These are phyloP conservation scores for Monilinia fructigena DNA, from an alignment of 2,329 filamentous ascomycete genomes.

Conservation along the genomic window DNA sequence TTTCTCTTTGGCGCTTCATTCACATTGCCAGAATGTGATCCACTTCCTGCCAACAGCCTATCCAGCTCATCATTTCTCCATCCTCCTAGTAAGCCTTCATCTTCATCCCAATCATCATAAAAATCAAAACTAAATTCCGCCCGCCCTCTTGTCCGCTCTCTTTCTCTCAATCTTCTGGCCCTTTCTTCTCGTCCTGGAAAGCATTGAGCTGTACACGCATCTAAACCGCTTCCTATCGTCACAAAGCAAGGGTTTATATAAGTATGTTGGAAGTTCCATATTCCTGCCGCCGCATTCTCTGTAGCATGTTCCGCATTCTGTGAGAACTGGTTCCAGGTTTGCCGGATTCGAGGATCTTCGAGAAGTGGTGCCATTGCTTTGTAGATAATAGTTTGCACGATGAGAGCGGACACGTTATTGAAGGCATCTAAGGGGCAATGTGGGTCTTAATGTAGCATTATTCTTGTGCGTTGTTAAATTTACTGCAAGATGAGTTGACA, in stretches of 20 bases:
- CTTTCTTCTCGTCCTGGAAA: conserved; percentile 72
- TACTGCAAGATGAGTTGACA: conserved; percentile 18
- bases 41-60: conserved; percentile 71
- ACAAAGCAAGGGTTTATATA: conserved; percentile 81
- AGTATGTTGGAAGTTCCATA: conserved; percentile 84
- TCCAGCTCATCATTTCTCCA: conserved; percentile 89
- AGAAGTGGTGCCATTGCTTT: conserved; percentile 47
- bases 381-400: conserved; percentile 2
- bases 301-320: conserved; percentile 89
- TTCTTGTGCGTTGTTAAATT: conserved; percentile 16
- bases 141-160: conserved; percentile 56
- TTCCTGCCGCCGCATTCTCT: conserved; percentile 83
- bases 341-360: conserved; percentile 83
- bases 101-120: conserved; percentile 91
- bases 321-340: conserved; percentile 89
- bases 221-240: conserved; percentile 63
- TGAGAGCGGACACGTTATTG: neutral
- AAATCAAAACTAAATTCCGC: conserved; percentile 93
- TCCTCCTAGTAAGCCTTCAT: conserved; percentile 61
- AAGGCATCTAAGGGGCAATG: conserved; percentile 12
- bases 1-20: conserved; percentile 68
- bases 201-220: conserved; percentile 71
- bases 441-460: conserved; percentile 18
- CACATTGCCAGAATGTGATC: conserved; percentile 47
- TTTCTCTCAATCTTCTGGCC: conserved; percentile 64